Percentiles rank a stretch among this genome's conserved stretches.
These are phyloP conservation scores for Leccinum pachyderme DNA, from an alignment of 1,284 basidiomycete species.

Conservation along the genomic window DNA sequence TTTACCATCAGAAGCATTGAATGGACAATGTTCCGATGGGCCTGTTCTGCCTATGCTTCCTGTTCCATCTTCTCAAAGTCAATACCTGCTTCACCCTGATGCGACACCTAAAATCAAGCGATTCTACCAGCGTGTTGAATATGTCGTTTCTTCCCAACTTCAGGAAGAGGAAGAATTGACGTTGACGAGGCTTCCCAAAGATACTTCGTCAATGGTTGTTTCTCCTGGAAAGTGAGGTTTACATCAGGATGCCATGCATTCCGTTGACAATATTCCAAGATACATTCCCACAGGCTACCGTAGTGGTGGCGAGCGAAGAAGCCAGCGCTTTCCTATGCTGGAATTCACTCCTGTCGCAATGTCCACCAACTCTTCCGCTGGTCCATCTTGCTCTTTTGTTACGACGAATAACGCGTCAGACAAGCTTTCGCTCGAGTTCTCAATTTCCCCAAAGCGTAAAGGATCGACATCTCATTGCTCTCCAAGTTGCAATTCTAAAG, in stretches of 20 bases:
- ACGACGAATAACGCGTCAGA: slow-evolving; percentile 2
- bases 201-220: not conserved
- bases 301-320: not conserved
- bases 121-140: slow-evolving; percentile 11
- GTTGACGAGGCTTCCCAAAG: slow-evolving; percentile 1
- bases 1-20: not conserved
- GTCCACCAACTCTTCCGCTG: not conserved
- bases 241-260: not conserved
- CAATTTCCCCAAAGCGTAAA: not conserved
- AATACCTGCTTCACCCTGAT: slow-evolving; percentile 32
- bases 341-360: slow-evolving; percentile 5
- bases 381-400: not conserved
- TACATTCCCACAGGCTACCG: slow-evolving; percentile 1
- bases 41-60: slow-evolving; percentile 11
- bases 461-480: slow-evolving; percentile 1
- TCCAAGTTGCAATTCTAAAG: slow-evolving; percentile 3
- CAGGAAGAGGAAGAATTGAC: slow-evolving; percentile 29
- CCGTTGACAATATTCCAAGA: slow-evolving; percentile 9
- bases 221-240: slow-evolving; percentile 19
- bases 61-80: slow-evolving; percentile 33
- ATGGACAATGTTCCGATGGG: slow-evolving; percentile 3
- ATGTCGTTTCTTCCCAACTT: slow-evolving; percentile 32
- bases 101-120: slow-evolving; percentile 32
- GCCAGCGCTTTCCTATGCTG: not conserved
- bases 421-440: not conserved